These are phyloP conservation scores for Aspergillus sp. DNA, from an alignment of 2,329 filamentous ascomycete genomes.

Conservation along the genomic window DNA sequence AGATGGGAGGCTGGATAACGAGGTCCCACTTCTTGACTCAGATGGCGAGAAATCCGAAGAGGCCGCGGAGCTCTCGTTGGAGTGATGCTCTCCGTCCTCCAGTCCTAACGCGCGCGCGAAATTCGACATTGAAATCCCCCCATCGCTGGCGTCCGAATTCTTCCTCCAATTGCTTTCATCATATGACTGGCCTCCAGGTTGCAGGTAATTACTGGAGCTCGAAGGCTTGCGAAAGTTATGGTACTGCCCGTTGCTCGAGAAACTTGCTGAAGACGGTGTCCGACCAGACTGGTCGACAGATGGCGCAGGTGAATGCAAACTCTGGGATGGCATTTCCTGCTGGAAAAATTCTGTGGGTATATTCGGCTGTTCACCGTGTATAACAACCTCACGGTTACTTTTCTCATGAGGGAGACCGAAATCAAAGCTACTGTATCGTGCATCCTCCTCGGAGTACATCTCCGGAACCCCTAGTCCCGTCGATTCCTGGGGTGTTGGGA, in stretches of 20 bases:
- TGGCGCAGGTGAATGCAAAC: neutral
- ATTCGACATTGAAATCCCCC: constrained; percentile 29
- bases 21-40: constrained; percentile 53
- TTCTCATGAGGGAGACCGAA: constrained; percentile 15
- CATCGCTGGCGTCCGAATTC: constrained; percentile 24
- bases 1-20: constrained; percentile 51
- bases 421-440: constrained; percentile 23
- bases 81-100: constrained; percentile 54
- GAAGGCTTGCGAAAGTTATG: constrained; percentile 1
- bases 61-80: constrained; percentile 53
- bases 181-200: neutral
- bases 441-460: constrained; percentile 13
- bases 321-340: neutral
- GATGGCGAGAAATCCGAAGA: constrained; percentile 57
- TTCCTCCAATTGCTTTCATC: constrained; percentile 12
- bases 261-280: too few relatives aligned
- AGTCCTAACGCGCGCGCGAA: constrained; percentile 33
- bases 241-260: neutral
- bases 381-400: neutral
- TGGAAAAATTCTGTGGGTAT: neutral
- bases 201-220: constrained; percentile 8
- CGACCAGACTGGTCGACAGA: neutral
- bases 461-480: constrained; percentile 7
- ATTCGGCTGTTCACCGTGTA: neutral
- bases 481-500: neutral